Base-by-base conservation (phyloP, 2,329 filamentous ascomycete genomes). In the Periglandula ipomoeae region DNA sequence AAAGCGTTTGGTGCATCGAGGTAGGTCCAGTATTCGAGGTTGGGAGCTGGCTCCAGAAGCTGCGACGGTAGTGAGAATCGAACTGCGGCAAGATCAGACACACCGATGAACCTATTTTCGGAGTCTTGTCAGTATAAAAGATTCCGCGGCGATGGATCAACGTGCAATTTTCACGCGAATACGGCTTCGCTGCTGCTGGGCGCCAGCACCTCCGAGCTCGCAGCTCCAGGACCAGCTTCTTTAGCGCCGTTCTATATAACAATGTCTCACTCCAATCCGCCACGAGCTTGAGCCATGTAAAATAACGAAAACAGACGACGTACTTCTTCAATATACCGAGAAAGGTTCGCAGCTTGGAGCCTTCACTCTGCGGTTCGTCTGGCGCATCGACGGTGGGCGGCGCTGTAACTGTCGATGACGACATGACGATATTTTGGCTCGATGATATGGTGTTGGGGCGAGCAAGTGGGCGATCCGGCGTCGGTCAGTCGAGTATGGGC, bases 1-100 rank as follows among this genome's bases (percentile, higher is more conserved):
- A 98, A 96, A 43, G 90, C 88, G 67, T 95, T 94, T 20, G 91
- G 91, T 58, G 89, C 81, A 68, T 98, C 93, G 64, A 98, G 76
- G 63, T 98, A 98, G 62, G 94, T 94, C 93, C 93, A 98, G 71
- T 97, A 98, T 72, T 98, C 93, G 64, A 98, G 75, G 66, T 98
- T 98, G 46, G 93, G 93, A 4, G 88, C 94, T 32, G 93, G 93
- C 67, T 98, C 93, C 61, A 98, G 79, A 39, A 98, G 82, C 69
- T 97, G 91, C 45, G 93, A 89, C 20, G 93, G 93, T 45, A 98
- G 78, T 15, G 91, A 97, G 72, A 98, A 98, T 58, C 93, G 87
- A 53, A 97, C 91, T 49, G 89, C 82, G 50, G 93, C 93, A 61
- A 98, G 93, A 69, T 98, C 93, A 57, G 90, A 77, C 50, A 98